Evolutionary conservation across 495 filamentous ascomycete species (phyloP).

Genomic region (Lasiosphaeria hispida): DNA sequence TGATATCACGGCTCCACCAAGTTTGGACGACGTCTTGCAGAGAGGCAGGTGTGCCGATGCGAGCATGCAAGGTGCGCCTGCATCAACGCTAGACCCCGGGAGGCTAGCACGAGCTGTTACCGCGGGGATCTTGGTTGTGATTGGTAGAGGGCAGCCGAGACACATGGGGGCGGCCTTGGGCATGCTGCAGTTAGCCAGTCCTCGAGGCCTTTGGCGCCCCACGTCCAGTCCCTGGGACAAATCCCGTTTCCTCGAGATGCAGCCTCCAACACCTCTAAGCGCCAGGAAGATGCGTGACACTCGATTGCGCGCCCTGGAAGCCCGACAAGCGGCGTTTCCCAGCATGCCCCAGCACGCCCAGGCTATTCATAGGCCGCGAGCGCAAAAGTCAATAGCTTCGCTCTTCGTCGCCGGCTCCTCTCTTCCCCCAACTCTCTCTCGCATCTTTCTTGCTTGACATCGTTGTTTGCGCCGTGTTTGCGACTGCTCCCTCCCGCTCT

Average conservation of each 20-base stretch:
- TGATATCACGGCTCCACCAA: no score
- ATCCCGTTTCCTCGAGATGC: slow-evolving; percentile 1
- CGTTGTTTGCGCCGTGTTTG: not conserved
- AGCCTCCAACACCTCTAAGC: slow-evolving; percentile 13
- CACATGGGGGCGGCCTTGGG: not conserved
- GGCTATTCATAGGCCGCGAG: slow-evolving; percentile 7
- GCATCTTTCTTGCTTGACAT: not conserved
- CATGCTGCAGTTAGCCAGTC: not conserved
- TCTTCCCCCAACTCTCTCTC: not conserved
- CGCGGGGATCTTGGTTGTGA: slow-evolving; percentile 1
- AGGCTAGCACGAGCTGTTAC: not conserved
- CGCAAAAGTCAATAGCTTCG: not conserved
- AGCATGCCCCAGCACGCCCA: not conserved
- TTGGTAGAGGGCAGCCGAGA: not conserved
- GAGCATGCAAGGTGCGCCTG: no score
- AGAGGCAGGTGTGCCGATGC: no score
- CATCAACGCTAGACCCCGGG: not conserved
- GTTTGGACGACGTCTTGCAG: no score
- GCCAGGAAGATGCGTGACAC: slow-evolving; percentile 16
- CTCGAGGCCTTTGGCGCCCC: slow-evolving; percentile 1
- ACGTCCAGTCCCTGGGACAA: not conserved
- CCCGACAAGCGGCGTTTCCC: not conserved
- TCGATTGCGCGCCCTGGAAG: not conserved
- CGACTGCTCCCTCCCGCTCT: no score
- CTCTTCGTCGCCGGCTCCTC: not conserved